Evolutionary conservation across 768 basidiomycete species (phyloP).

Genomic region (Boletellus sp.): DNA sequence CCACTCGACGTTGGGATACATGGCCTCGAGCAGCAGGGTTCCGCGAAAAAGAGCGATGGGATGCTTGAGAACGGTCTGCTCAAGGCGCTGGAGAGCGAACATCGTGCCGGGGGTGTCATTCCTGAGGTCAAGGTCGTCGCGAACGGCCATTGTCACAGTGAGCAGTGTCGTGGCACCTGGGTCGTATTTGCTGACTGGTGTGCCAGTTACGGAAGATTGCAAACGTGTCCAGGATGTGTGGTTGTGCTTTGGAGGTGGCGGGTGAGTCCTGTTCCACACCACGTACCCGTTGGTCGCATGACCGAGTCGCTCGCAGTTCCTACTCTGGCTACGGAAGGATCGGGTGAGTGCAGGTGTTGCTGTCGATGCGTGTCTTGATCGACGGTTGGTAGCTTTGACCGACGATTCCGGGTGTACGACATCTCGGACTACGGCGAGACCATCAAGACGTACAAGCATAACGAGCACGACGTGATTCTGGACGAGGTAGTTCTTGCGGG

Average conservation of each 20-base stretch:
- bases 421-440: slow-evolving; percentile 90
- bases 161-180: slow-evolving; percentile 16
- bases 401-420: slow-evolving; percentile 86
- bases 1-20: slow-evolving; percentile 67
- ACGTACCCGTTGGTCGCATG: neutral
- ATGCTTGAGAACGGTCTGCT: slow-evolving; percentile 84
- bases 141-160: slow-evolving; percentile 89
- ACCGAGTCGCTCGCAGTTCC: slow-evolving; percentile 42
- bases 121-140: slow-evolving; percentile 84
- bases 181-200: slow-evolving; percentile 11
- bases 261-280: slow-evolving; percentile 42
- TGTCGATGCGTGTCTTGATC: neutral
- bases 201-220: slow-evolving; percentile 82
- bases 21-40: slow-evolving; percentile 55
- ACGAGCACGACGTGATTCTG: slow-evolving; percentile 63
- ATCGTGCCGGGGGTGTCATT: slow-evolving; percentile 42
- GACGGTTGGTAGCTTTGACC: slow-evolving; percentile 65
- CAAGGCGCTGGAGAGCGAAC: slow-evolving; percentile 67
- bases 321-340: slow-evolving; percentile 80
- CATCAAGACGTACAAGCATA: slow-evolving; percentile 83
- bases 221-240: slow-evolving; percentile 81
- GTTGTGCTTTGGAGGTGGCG: slow-evolving; percentile 88
- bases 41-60: slow-evolving; percentile 68
- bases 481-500: slow-evolving; percentile 66
- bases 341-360: slow-evolving; percentile 48